A percentile compares a stretch with the other conserved stretches of the same genome.
These are phyloP conservation scores for Oenanthe sinensis DNA, from an alignment of 129 eudicot species.

Conservation along the genomic window DNA sequence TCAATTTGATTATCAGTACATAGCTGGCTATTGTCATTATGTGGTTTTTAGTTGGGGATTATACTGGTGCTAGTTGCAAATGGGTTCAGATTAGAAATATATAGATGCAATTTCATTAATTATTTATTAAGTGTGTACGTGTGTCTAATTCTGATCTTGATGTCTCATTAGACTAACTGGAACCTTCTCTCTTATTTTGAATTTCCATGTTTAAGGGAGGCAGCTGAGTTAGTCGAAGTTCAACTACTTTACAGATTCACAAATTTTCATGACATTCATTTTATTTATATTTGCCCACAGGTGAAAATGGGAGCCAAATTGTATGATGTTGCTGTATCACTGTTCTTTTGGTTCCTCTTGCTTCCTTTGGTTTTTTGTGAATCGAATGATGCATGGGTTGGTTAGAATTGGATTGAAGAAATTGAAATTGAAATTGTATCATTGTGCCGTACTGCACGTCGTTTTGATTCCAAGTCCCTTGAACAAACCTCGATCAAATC, in stretches of 20 bases:
- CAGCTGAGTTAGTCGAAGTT: background rate
- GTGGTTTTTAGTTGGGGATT: background rate
- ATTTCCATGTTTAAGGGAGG: background rate
- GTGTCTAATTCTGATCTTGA: background rate
- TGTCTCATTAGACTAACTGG: background rate
- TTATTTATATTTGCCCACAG: background rate
- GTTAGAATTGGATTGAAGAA: slow-evolving; percentile 45
- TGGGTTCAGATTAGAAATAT: background rate
- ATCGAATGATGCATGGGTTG: slow-evolving; percentile 36
- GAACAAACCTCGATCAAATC: background rate
- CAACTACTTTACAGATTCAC: background rate
- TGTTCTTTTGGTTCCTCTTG: slow-evolving; percentile 28
- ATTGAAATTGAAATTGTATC: slow-evolving; percentile 24
- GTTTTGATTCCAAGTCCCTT: slow-evolving; percentile 22
- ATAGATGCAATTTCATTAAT: background rate
- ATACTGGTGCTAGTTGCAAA: background rate
- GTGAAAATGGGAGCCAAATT: slow-evolving; percentile 30
- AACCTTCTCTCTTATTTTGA: background rate
- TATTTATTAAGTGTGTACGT: background rate
- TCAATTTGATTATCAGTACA: background rate
- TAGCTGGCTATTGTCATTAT: background rate
- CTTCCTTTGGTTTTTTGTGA: slow-evolving; percentile 25
- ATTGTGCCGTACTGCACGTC: slow-evolving; percentile 33
- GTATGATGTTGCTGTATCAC: background rate
- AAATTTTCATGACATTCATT: background rate